phyloP scores from a whole-genome alignment of 805 yeast genomes.

The Geotrichum ghanense region DNA sequence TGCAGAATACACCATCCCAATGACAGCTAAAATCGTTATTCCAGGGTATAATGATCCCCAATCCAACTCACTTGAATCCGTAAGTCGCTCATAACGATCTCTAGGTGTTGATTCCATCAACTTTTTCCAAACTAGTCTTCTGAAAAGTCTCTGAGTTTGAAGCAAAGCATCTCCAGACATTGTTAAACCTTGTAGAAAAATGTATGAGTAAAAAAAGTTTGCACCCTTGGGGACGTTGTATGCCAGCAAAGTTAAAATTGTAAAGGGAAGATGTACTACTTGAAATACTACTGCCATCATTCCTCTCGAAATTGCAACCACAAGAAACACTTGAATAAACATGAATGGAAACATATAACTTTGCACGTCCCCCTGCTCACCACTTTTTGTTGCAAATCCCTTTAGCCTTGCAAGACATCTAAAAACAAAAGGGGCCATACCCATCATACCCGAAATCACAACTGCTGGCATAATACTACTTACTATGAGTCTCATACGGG shows the following conservation, averaged over 20 bases:
- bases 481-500: conserved; percentile 38
- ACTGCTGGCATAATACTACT: conserved; percentile 60
- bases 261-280: conserved; percentile 55
- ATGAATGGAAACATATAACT: conserved; percentile 67
- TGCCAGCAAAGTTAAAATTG: conserved; percentile 63
- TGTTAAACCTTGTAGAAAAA: conserved; percentile 63
- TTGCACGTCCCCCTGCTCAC: conserved; percentile 61
- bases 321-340: conserved; percentile 73
- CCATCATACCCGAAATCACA: conserved; percentile 50
- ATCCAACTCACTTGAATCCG: conserved; percentile 34
- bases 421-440: conserved; percentile 48
- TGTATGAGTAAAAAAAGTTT: conserved; percentile 70
- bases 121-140: conserved; percentile 26
- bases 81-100: conserved; percentile 34
- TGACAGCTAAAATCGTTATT: conserved; percentile 65
- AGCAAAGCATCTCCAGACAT: conserved; percentile 63
- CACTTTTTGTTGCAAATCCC: conserved; percentile 50
- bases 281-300: conserved; percentile 51
- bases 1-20: conserved; percentile 67
- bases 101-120: conserved; percentile 52
- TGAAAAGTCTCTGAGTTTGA: conserved; percentile 42
- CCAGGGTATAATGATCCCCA: conserved; percentile 80
- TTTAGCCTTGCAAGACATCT: conserved; percentile 41
- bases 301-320: conserved; percentile 78
- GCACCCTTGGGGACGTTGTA: conserved; percentile 76